Evolutionary conservation across 768 basidiomycete species (phyloP).

Genomic region (Trametes villosa): DNA sequence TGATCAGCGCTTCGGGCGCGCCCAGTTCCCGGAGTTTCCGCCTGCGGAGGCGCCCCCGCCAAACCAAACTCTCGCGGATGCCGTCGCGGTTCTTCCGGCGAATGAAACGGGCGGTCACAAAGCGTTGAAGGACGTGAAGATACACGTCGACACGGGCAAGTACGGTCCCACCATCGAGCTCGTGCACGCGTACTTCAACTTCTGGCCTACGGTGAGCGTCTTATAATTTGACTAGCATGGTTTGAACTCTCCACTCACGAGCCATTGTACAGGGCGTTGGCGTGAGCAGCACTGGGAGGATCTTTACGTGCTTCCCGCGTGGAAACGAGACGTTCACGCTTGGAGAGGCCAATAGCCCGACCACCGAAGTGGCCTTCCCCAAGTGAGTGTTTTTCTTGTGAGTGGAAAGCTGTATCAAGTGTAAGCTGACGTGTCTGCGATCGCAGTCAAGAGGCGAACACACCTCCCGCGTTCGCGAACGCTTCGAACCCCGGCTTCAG

Average conservation of each 20-base stretch:
- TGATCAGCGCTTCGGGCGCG: too few species aligned
- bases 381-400: constrained; percentile 12
- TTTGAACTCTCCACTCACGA: neutral
- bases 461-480: constrained; percentile 24
- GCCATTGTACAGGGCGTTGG: constrained; percentile 14
- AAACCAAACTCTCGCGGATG: constrained; percentile 15
- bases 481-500: constrained; percentile 20
- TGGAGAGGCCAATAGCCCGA: constrained; percentile 14
- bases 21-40: constrained; percentile 23
- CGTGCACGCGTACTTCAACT: constrained; percentile 23
- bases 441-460: constrained; percentile 19
- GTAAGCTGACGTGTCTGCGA: neutral
- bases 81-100: constrained; percentile 9
- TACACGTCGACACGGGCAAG: constrained; percentile 19
- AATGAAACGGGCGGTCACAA: constrained; percentile 1
- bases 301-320: constrained; percentile 23
- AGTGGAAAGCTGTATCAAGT: neutral
- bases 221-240: neutral
- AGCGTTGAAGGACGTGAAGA: neutral
- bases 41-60: constrained; percentile 19
- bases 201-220: constrained; percentile 16
- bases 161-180: constrained; percentile 21
- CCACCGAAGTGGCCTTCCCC: constrained; percentile 21
- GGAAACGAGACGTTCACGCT: constrained; percentile 23
- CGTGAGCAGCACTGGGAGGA: constrained; percentile 17